Evolutionary conservation across 2,329 filamentous ascomycete species (phyloP).

Genomic region (Tolypocladium pustulatum): DNA sequence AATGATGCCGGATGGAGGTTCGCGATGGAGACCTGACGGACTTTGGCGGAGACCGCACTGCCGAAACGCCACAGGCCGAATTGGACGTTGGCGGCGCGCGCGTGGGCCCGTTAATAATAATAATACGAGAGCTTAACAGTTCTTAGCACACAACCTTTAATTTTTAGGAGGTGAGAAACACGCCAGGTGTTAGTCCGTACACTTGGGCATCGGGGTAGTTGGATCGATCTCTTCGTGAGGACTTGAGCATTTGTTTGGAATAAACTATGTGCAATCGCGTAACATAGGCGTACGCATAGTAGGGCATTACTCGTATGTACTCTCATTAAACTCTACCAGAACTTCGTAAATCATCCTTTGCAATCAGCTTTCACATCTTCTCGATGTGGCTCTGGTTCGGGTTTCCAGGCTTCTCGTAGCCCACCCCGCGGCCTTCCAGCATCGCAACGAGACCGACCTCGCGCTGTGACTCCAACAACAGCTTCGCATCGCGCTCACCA

Average conservation of each 20-base stretch:
- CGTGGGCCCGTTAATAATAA: neutral
- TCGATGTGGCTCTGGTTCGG: neutral
- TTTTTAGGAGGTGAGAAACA: no score
- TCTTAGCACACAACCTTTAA: neutral
- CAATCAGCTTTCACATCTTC: neutral
- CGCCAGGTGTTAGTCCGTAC: no score
- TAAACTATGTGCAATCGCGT: neutral
- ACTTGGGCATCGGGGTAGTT: neutral
- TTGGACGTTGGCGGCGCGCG: neutral
- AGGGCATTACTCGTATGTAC: neutral
- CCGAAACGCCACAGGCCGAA: neutral
- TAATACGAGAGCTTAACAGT: neutral
- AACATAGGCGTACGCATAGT: neutral
- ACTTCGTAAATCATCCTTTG: neutral
- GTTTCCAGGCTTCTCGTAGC: neutral
- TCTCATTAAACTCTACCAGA: neutral
- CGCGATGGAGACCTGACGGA: neutral
- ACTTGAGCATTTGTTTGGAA: neutral
- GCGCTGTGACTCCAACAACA: slow-evolving; percentile 13
- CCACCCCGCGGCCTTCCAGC: neutral
- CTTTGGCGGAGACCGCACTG: neutral
- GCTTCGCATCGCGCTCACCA: slow-evolving; percentile 13
- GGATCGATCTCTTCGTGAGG: neutral
- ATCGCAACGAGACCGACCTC: neutral
- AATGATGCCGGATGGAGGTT: neutral